Evolutionary conservation across 768 basidiomycete genomes (phyloP).

Genomic region (Suillus spraguei): DNA sequence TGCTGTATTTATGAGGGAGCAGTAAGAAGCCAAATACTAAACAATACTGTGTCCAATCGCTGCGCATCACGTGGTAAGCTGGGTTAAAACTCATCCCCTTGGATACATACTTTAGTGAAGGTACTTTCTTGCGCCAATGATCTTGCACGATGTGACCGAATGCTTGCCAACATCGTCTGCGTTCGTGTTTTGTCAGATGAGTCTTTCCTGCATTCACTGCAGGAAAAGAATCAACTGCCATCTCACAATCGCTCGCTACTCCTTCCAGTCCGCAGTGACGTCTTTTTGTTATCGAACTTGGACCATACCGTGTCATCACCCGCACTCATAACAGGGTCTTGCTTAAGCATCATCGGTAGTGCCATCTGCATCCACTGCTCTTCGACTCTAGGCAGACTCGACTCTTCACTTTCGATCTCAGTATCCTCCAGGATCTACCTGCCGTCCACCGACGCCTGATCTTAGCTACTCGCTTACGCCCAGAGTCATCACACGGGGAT

Average conservation of each 20-base stretch:
- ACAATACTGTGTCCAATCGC: too few species aligned
- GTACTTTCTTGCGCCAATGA: neutral
- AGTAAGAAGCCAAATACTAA: too few species aligned
- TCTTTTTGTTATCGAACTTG: neutral
- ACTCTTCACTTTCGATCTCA: conserved; percentile 46
- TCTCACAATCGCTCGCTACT: neutral
- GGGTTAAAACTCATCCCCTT: too few species aligned
- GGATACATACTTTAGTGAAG: neutral
- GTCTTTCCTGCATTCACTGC: neutral
- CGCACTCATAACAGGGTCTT: conserved; percentile 21
- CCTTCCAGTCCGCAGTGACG: conserved; percentile 6
- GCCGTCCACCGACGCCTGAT: too few species aligned
- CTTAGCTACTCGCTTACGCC: too few species aligned
- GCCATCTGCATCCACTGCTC: conserved; percentile 38
- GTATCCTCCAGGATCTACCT: conserved; percentile 36
- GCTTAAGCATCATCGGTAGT: conserved; percentile 26
- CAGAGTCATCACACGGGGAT: too few species aligned
- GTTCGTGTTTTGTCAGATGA: conserved; percentile 4
- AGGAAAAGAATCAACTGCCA: neutral
- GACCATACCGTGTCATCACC: neutral
- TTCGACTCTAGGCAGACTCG: conserved; percentile 34
- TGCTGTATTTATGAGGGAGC: too few species aligned
- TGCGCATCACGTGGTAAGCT: too few species aligned
- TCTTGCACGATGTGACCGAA: neutral
- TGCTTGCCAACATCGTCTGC: neutral